Conservation (phyloP, 108 stramenopile species). For the Nitzschia palea region DNA sequence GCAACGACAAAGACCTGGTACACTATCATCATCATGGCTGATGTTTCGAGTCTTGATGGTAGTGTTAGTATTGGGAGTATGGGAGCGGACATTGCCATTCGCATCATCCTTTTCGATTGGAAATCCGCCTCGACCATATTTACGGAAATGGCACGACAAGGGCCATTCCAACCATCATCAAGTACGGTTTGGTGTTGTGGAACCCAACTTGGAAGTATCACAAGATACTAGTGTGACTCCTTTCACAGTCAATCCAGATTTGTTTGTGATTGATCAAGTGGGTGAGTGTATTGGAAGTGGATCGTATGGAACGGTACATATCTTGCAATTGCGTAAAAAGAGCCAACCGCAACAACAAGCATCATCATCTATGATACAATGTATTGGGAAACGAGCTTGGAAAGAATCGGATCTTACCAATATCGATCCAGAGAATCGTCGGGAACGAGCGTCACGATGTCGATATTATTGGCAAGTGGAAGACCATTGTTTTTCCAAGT, state of each 20-base stretch:
- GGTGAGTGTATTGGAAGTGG: conserved; percentile 51
- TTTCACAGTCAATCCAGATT: neutral
- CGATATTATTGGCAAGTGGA: conserved; percentile 73
- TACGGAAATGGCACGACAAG: too few relatives aligned
- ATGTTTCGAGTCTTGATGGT: too few relatives aligned
- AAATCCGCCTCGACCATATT: too few relatives aligned
- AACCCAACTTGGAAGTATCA: neutral
- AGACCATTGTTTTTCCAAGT: conserved; percentile 63
- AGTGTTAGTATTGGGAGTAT: too few relatives aligned
- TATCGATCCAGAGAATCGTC: conserved; percentile 20
- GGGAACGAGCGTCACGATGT: conserved; percentile 51
- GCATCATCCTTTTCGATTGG: too few relatives aligned
- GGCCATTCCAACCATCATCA: too few relatives aligned
- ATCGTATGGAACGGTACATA: conserved; percentile 67
- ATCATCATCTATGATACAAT: conserved; percentile 29
- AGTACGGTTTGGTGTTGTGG: neutral
- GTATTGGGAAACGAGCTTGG: conserved; percentile 77
- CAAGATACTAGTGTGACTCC: too few relatives aligned
- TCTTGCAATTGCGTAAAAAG: conserved; percentile 38
- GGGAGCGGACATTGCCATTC: too few relatives aligned
- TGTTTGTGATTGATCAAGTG: conserved; percentile 8
- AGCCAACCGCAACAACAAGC: conserved; percentile 10
- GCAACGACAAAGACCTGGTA: too few relatives aligned
- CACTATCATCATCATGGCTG: too few relatives aligned
- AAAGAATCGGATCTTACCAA: conserved; percentile 44